A percentile compares a stretch with the other conserved stretches of the same genome.
Evolutionary conservation across 345 rosid species (phyloP).

Genomic region (Salix brachista): DNA sequence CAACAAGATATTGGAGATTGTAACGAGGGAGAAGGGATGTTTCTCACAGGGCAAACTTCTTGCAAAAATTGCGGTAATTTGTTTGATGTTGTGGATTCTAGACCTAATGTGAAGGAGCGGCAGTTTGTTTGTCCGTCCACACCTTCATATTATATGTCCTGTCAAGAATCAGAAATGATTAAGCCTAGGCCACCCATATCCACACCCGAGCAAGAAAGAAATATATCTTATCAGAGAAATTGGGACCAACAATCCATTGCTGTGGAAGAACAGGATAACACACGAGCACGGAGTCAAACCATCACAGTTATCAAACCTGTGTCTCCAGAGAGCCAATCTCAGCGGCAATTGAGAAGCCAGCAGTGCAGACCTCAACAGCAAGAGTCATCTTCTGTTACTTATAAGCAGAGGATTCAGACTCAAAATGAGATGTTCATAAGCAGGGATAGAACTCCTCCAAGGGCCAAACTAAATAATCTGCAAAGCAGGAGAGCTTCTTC

Average conservation of each 20-base stretch:
- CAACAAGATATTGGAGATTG: constrained; percentile 17
- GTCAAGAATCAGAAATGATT: constrained; percentile 22
- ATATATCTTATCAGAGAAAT: constrained; percentile 28
- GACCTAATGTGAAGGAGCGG: constrained; percentile 27
- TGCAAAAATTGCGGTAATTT: constrained; percentile 67
- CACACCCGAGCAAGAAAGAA: constrained; percentile 29
- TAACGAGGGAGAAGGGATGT: constrained; percentile 18
- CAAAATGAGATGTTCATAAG: constrained; percentile 28
- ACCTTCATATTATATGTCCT: constrained; percentile 18
- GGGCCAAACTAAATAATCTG: constrained; percentile 32
- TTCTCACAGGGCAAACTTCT: constrained; percentile 39
- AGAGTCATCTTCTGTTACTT: constrained; percentile 28
- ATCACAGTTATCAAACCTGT: constrained; percentile 26
- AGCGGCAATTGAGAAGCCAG: constrained; percentile 20
- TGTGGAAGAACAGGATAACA: constrained; percentile 17
- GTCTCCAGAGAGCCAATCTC: constrained; percentile 24
- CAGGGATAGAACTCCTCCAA: constrained; percentile 33
- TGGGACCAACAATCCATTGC: constrained; percentile 24
- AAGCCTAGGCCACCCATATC: constrained; percentile 21
- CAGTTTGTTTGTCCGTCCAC: constrained; percentile 17
- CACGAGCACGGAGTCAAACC: constrained; percentile 8
- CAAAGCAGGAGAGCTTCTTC: constrained; percentile 43
- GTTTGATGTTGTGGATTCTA: constrained; percentile 41
- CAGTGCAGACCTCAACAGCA: constrained; percentile 38
- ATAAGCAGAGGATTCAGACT: constrained; percentile 27